Percentiles rank a stretch among this genome's conserved stretches.
phyloP scores from a whole-genome alignment of 78 protist species.

The Dictyostelium brefeldianum region DNA sequence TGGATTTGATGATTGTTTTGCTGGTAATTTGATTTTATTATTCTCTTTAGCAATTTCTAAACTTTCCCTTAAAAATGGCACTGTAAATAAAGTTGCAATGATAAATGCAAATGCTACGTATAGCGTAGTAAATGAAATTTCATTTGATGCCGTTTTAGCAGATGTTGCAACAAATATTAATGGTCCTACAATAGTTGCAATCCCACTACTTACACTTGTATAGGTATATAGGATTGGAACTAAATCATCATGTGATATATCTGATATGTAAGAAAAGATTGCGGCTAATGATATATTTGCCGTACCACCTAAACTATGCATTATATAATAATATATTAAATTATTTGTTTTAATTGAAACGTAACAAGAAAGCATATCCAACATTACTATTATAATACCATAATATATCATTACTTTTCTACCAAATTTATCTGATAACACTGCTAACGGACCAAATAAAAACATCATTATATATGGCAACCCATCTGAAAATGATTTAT shows the following conservation, averaged over 20 bases:
- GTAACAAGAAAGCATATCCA: conserved; percentile 4
- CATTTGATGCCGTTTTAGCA: not conserved
- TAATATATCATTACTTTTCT: conserved; percentile 1
- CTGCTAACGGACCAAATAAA: conserved; percentile 17
- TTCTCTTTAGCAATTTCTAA: conserved; percentile 13
- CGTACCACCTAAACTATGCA: not conserved
- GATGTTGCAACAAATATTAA: not conserved
- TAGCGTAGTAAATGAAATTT: not conserved
- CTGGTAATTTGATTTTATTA: not conserved
- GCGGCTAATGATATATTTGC: not conserved
- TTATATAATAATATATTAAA: not conserved
- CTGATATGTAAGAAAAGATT: not conserved
- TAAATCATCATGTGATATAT: not conserved
- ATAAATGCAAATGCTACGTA: not conserved
- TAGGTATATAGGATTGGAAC: not conserved
- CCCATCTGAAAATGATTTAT: conserved; percentile 20
- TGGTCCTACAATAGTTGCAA: not conserved
- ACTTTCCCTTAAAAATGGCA: not conserved
- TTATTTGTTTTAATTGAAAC: conserved; percentile 4
- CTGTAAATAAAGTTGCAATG: not conserved
- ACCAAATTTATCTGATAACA: not conserved
- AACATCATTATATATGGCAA: conserved; percentile 19
- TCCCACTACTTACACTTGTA: not conserved
- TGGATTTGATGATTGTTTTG: not conserved
- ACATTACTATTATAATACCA: not conserved